These are phyloP conservation scores for Colletotrichum paranaense DNA, from an alignment of 2,329 filamentous ascomycete species.

Conservation along the genomic window DNA sequence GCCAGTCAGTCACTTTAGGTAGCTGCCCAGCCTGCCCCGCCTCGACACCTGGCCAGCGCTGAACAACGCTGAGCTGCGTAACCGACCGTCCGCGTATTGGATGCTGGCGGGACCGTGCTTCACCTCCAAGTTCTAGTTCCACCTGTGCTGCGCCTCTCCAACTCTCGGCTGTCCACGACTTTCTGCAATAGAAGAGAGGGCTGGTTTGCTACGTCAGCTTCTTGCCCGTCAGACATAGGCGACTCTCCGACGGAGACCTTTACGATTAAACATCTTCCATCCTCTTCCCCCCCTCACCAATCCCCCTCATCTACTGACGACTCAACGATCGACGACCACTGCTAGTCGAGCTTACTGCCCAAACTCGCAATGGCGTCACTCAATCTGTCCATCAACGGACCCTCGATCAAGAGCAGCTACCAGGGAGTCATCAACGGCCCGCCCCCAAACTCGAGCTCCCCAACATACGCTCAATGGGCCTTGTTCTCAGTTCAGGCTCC, in stretches of 20 bases:
- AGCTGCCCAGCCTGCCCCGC: conserved; percentile 31
- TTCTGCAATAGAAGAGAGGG: conserved; percentile 27
- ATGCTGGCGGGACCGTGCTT: conserved; percentile 34
- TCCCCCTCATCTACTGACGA: conserved; percentile 6
- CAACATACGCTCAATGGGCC: conserved; percentile 92
- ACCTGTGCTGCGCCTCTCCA: conserved; percentile 35
- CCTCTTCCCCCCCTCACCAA: conserved; percentile 5
- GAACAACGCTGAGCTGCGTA: conserved; percentile 27
- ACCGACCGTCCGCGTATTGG: conserved; percentile 29
- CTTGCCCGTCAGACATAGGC: conserved; percentile 32
- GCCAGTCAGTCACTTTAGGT: neutral
- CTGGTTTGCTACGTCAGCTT: conserved; percentile 38
- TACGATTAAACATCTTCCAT: conserved; percentile 18
- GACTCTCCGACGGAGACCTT: conserved; percentile 30
- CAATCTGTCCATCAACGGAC: conserved; percentile 82
- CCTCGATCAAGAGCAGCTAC: conserved; percentile 87
- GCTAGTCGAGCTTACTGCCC: conserved; percentile 38
- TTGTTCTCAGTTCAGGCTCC: conserved; percentile 94
- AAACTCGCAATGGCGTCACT: conserved; percentile 76
- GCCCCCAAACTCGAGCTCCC: conserved; percentile 68
- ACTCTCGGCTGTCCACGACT: conserved; percentile 27
- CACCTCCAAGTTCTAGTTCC: conserved; percentile 36
- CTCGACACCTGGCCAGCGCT: conserved; percentile 29
- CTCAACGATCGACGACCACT: conserved; percentile 20
- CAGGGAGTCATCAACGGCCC: conserved; percentile 67